phyloP scores from a whole-genome alignment of 2,329 filamentous ascomycete species.

The Pyricularia sp. region DNA sequence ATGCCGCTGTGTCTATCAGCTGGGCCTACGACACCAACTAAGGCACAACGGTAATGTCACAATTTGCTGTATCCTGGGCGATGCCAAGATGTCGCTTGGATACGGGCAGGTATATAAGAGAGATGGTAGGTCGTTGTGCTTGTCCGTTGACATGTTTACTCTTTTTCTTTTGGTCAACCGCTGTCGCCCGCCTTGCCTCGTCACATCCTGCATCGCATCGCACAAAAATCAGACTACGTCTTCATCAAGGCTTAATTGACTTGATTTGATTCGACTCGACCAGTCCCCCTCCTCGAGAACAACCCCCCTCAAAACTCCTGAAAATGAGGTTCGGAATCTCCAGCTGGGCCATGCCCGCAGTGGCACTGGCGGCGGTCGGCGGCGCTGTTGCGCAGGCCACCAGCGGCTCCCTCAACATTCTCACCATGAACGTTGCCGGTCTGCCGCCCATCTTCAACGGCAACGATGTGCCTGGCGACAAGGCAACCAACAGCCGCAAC shows the following conservation, averaged over 20 bases:
- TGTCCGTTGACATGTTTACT: background rate
- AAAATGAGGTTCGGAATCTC: constrained; percentile 5
- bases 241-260: background rate
- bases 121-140: background rate
- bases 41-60: background rate
- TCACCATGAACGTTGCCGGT: constrained; percentile 52
- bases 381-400: background rate
- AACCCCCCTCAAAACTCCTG: background rate
- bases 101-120: background rate
- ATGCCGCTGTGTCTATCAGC: background rate
- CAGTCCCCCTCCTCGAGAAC: background rate
- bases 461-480: constrained; percentile 55
- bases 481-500: constrained; percentile 42
- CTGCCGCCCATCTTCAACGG: constrained; percentile 45
- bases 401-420: constrained; percentile 34
- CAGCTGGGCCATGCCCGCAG: background rate
- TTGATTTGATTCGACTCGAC: background rate
- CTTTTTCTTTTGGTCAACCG: background rate
- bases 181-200: background rate
- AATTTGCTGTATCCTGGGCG: background rate
- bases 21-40: background rate
- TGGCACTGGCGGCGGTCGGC: background rate
- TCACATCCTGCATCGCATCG: background rate
- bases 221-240: background rate
- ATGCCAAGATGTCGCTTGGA: background rate